phyloP scores from a whole-genome alignment of 2,329 filamentous ascomycete species.

The Talaromyces sp. region DNA sequence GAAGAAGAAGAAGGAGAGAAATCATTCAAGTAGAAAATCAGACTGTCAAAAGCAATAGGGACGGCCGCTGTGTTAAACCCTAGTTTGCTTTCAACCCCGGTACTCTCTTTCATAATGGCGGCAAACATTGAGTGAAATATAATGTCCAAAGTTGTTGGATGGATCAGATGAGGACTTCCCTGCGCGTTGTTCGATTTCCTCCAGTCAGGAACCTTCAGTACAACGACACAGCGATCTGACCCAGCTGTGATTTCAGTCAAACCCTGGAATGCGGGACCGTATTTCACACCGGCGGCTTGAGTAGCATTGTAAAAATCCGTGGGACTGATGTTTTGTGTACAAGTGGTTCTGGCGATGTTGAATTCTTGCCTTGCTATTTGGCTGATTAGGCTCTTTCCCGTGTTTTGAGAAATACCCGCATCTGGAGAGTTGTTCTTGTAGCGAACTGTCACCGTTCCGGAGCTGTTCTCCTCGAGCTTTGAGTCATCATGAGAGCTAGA shows the following conservation, averaged over 20 bases:
- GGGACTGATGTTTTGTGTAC: neutral
- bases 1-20: neutral
- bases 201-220: constrained; percentile 3
- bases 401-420: neutral
- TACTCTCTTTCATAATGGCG: constrained; percentile 19
- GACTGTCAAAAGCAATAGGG: constrained; percentile 21
- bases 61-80: constrained; percentile 22
- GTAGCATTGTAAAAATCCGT: neutral
- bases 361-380: neutral
- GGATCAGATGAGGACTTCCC: constrained; percentile 34
- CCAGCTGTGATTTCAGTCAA: neutral
- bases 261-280: constrained; percentile 7
- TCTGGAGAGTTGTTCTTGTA: neutral
- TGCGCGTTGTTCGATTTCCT: constrained; percentile 30
- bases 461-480: neutral
- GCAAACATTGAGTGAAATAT: constrained; percentile 32
- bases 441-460: constrained; percentile 4
- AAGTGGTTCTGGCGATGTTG: neutral
- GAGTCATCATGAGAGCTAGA: neutral
- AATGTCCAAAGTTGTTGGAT: constrained; percentile 36
- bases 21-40: neutral
- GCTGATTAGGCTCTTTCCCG: neutral
- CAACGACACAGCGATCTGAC: neutral
- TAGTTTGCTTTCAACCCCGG: constrained; percentile 4
- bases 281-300: neutral